Evolutionary conservation across 495 filamentous ascomycete species (phyloP), one percentile per base, ranked within the genome.

Genomic region (Lophiostoma macrostomum): DNA sequence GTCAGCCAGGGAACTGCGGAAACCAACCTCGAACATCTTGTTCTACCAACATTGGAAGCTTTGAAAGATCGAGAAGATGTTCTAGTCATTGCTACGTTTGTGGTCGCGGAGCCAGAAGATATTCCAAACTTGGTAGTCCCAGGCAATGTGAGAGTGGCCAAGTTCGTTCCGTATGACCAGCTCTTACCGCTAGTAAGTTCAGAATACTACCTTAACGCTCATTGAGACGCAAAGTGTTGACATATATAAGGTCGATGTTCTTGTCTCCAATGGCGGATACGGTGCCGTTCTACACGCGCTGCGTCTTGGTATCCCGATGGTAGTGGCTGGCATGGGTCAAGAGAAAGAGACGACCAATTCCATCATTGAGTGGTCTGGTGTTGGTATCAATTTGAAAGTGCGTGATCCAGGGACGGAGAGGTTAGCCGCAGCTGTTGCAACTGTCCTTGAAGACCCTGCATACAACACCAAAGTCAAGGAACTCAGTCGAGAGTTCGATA

Each of bases 261-360:
- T 56, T 11, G 35, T 56, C 23, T 48, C 52, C 4, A 56, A 56
- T 25, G 52, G 52, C 16, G 53, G 53, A 13, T 57, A 57, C 24
- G 53, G 53, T 6, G 44, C 53, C 16, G 53, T 57, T 0, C 53
- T 50, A 38, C 53, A 57, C n/a, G 29, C 24, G 18, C 19, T 57
- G 8, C 53, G 53, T 5, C 14, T 44, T 8, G 53, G 53, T 34
- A 31, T 44, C 2, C 53, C 53, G 13, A 50, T 57, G 46, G 53
- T 57, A 5, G 42, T 57, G 1, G 18, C 45, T 20, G 53, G 53
- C 8, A 30, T 24, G 5, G 45, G 37, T n/a, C 46, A 57, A 22
- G 53, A 57, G 16, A 57, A 57, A 38, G 18, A 36, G 4, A 24
- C 22, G 11, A 57, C 53, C 4, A 48, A 48, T 44, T 18, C 45